Evolutionary conservation across 805 yeast species (phyloP), one percentile per base, ranked within the genome.

Genomic region (Saturnispora galanensis): DNA sequence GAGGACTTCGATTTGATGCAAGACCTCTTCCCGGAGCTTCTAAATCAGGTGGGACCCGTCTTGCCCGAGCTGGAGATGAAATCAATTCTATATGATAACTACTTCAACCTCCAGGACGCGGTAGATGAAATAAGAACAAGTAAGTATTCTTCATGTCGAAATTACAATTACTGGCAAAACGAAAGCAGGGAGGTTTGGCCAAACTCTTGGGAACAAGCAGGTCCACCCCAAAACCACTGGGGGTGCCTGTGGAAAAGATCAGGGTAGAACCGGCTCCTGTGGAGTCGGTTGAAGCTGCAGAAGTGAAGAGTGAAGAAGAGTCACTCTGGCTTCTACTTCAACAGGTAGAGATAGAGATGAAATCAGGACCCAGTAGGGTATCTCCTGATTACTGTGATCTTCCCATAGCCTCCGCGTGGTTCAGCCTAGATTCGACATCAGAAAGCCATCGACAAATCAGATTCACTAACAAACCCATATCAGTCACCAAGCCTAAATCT

Each of bases 381-480:
- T 21, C 26, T 21, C 6, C 4, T 21, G 26, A 21, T 21, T 21
- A 21, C 26, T 21, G 26, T 8, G 26, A 21, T 21, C 26, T 21
- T 6, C 26, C 26, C 26, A 21, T 21, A 21, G 26, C 26, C 26
- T 21, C 26, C 8, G 6, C 26, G 6, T 21, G 26, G 26, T 21
- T 21, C 26, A 21, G 8, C 26, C 26, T 21, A 21, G 26, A 21
- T 21, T 21, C 26, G 26, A 21, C 26, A 21, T 21, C 26, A 21
- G 26, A 21, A 21, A 3, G 8, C 26, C 26, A 6, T 21, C 26
- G 8, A 21, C 8, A 21, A 21, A 21, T 21, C 17, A 17, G 50
- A 4, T 53, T 56, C 56, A 67, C 78, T 71, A 70, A 71, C 71
- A 52, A 49, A 28, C 35, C 54, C 12, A 35, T 39, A n/a, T 38